Evolutionary conservation across 306 rosid species (phyloP).

Genomic region (Pueraria montana): DNA sequence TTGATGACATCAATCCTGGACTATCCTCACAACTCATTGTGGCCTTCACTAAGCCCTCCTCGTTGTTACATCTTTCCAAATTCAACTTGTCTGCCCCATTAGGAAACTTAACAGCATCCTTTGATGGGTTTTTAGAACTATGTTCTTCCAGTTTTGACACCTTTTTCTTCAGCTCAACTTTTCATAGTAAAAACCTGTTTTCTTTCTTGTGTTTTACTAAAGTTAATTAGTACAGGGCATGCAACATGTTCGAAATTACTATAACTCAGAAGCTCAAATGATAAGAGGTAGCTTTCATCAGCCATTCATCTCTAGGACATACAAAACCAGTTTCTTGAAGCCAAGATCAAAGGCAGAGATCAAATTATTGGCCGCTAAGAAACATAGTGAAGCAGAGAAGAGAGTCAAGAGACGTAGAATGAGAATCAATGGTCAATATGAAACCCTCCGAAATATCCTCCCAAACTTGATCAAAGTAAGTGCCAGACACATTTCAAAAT

Average conservation of each 20-base stretch:
- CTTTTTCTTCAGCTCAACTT: conserved; percentile 57
- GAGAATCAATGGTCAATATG: conserved; percentile 78
- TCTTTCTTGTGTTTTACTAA: conserved; percentile 28
- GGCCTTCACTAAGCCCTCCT: conserved; percentile 59
- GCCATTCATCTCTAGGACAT: conserved; percentile 47
- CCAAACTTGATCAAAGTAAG: no score
- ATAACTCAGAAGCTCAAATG: conserved; percentile 42
- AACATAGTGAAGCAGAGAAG: conserved; percentile 79
- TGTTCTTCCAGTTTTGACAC: conserved; percentile 58
- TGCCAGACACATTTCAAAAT: no score
- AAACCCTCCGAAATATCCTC: conserved; percentile 65
- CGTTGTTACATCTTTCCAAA: conserved; percentile 54
- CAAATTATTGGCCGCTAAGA: conserved; percentile 65
- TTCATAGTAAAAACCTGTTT: background rate
- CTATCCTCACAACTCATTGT: conserved; percentile 73
- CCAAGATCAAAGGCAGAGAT: conserved; percentile 63
- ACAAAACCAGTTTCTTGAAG: conserved; percentile 50
- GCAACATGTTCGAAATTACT: conserved; percentile 58
- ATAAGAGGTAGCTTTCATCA: conserved; percentile 45
- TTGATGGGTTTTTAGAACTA: background rate
- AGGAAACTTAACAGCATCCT: conserved; percentile 59
- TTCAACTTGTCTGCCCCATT: conserved; percentile 55
- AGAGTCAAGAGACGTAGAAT: no score
- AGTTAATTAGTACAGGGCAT: conserved; percentile 52
- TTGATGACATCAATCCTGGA: conserved; percentile 59